Base-by-base conservation (phyloP, 2,329 filamentous ascomycete species). In the Aspergillus pseudoterreus region DNA sequence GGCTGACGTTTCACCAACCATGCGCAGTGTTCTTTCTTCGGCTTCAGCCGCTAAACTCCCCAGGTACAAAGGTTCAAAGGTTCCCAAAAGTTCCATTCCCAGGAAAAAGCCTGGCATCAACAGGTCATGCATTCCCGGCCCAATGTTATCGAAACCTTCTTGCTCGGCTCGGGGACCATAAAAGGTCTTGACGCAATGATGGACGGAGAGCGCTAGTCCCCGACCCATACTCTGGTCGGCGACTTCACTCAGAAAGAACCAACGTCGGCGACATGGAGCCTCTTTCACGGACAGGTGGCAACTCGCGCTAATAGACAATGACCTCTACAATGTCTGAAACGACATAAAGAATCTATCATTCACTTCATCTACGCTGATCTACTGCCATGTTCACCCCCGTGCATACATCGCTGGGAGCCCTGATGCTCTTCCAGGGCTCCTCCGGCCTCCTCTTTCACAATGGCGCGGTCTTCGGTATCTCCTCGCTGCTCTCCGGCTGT, bases 331-430 rank as follows among this genome's bases (percentile, higher is more conserved):
- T 30, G 27, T 2, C 27, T 11, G 27, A 11, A 30, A 30, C 10
- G 27, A 30, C 8, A 10, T 30, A 9, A 30, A 10, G 8, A 30
- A 30, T 30, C 27, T 11, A 10, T 30, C 10, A 9, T 30, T 30
- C 8, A 30, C 10, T 30, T 45, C 15, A 15, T 41, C 12, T 27
- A 19, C 6, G 6, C 17, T 43, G 39, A 43, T 24, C 22, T 45
- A 32, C 22, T 24, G 43, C 30, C 35, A 80, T 81, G 78, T 81
- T 81, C 57, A 81, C 78, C 1, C 78, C 78, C 0, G 49, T 81
- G 22, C 73, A 80, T 56, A 79, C 78, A 12, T 71, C 74, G 5
- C 60, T 81, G 10, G 78, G 78, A 15, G 77, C 78, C 2, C 46
- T 80, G 11, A 63, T 81, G 48, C 69, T 81, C 45, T 77, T 77